These are phyloP conservation scores for Monosporascus sp. DNA, from an alignment of 2,329 filamentous ascomycete genomes.

Conservation along the genomic window DNA sequence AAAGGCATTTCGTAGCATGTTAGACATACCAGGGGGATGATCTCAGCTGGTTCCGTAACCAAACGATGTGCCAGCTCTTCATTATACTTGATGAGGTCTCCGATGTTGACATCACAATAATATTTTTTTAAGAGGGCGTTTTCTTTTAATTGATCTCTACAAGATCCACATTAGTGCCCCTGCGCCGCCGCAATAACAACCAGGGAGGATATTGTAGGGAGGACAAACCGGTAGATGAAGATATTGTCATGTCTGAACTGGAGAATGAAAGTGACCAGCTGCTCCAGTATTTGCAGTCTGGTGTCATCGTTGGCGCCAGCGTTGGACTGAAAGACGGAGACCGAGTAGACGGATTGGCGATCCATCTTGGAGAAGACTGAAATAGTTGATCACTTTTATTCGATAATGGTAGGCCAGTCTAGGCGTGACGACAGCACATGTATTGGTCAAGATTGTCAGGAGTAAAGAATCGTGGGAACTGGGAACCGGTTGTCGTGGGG, in stretches of 20 bases:
- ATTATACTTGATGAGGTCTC: constrained; percentile 91
- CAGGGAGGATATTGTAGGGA: not conserved
- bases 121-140: constrained; percentile 93
- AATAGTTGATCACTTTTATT: no score
- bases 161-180: constrained; percentile 22
- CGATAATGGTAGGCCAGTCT: no score
- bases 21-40: constrained; percentile 77
- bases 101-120: constrained; percentile 94
- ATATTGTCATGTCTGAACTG: constrained; percentile 91
- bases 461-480: not conserved
- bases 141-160: constrained; percentile 87
- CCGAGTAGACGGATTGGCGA: constrained; percentile 78
- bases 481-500: not conserved
- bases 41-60: constrained; percentile 83
- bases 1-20: not conserved
- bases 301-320: constrained; percentile 64
- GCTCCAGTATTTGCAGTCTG: constrained; percentile 66
- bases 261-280: constrained; percentile 85
- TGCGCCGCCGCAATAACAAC: not conserved
- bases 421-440: no score
- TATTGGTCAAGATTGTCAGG: not conserved
- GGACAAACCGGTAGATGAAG: constrained; percentile 83
- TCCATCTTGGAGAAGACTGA: constrained; percentile 57
- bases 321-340: constrained; percentile 71
- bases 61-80: constrained; percentile 90